Evolutionary conservation across 2,329 filamentous ascomycete species (phyloP).

Genomic region (Orbilia quercus): DNA sequence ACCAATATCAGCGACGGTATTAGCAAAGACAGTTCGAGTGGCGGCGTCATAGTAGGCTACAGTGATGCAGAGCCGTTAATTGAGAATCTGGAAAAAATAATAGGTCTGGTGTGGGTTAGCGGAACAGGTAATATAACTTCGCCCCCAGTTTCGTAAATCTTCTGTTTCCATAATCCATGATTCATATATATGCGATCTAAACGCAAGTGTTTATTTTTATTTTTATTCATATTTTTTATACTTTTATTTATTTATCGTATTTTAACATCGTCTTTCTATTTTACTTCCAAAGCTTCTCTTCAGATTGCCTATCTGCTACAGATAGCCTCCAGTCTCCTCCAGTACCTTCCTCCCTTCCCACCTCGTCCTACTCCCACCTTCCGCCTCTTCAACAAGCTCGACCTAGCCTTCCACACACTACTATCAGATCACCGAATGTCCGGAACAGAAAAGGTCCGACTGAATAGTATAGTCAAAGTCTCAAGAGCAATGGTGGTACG

Average conservation of each 20-base stretch:
- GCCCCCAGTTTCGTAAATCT: background rate
- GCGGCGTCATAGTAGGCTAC: slow-evolving; percentile 40
- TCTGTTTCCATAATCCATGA: no score
- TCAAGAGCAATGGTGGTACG: slow-evolving; percentile 51
- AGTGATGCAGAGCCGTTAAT: slow-evolving; percentile 51
- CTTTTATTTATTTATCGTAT: no score
- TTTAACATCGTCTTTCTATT: no score
- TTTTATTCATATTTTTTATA: background rate
- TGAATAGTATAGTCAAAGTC: slow-evolving; percentile 52
- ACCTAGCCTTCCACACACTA: slow-evolving; percentile 50
- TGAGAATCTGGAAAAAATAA: slow-evolving; percentile 35
- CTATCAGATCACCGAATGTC: slow-evolving; percentile 37
- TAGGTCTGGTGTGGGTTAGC: slow-evolving; percentile 52
- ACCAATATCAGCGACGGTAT: no score
- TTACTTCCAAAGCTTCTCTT: slow-evolving; percentile 32
- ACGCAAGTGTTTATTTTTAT: no score
- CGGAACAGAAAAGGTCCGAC: slow-evolving; percentile 47
- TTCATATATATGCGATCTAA: no score
- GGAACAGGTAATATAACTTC: slow-evolving; percentile 41
- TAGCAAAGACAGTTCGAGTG: no score
- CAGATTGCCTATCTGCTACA: slow-evolving; percentile 49
- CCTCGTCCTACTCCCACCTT: slow-evolving; percentile 47
- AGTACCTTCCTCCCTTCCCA: slow-evolving; percentile 52
- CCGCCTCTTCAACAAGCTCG: slow-evolving; percentile 50
- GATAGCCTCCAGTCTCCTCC: slow-evolving; percentile 40